Evolutionary conservation across 106 monocot species (phyloP).

Genomic region (Apostasia shenzhenica): DNA sequence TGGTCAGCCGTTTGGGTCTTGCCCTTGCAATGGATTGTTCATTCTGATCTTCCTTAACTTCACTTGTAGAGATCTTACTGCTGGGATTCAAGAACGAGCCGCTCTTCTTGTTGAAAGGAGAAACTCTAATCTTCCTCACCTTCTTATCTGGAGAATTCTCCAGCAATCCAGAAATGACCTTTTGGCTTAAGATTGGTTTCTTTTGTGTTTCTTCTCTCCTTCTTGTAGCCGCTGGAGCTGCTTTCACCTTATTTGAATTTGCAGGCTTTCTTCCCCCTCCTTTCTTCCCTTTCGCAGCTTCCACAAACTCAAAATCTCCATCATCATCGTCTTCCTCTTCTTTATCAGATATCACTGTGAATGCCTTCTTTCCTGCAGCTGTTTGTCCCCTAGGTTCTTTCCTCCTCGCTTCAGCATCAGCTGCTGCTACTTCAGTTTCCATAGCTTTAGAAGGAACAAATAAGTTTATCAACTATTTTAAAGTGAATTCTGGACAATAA

Average conservation of each 20-base stretch:
- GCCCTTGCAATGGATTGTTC: conserved; percentile 14
- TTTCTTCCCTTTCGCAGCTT: conserved; percentile 27
- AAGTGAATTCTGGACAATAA: not conserved
- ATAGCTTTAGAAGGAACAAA: conserved; percentile 17
- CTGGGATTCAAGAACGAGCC: conserved; percentile 29
- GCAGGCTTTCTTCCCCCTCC: conserved; percentile 24
- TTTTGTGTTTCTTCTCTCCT: conserved; percentile 28
- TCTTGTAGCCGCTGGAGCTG: conserved; percentile 7
- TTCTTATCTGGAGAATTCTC: conserved; percentile 70
- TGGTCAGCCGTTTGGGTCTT: conserved; percentile 33
- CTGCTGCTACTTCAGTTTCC: conserved; percentile 27
- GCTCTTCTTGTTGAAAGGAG: conserved; percentile 97
- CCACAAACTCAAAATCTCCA: conserved; percentile 8
- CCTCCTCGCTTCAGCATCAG: not conserved
- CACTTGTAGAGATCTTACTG: not conserved
- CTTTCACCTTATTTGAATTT: conserved; percentile 10
- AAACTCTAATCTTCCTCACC: conserved; percentile 78
- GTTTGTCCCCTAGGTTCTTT: conserved; percentile 8
- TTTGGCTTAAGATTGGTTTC: conserved; percentile 27
- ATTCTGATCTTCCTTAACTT: not conserved
- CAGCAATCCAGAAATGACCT: conserved; percentile 28
- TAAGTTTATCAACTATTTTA: not conserved
- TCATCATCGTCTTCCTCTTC: conserved; percentile 27
- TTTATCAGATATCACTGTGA: conserved; percentile 9
- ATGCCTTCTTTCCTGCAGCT: conserved; percentile 12